Evolutionary conservation across 1,284 basidiomycete species (phyloP).

Genomic region (Pterula multifida): DNA sequence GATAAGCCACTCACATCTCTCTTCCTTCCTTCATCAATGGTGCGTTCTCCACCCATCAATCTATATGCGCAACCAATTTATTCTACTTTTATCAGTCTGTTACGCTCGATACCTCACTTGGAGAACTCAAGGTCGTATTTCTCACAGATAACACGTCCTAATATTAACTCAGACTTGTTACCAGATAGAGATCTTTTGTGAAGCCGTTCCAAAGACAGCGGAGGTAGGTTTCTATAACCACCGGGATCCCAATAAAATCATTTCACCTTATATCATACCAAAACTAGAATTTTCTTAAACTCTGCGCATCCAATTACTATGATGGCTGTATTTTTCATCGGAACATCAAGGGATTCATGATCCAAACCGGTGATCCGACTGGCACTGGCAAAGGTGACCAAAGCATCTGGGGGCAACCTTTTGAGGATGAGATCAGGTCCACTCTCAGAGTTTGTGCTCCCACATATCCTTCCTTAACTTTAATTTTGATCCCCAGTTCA

Average conservation of each 20-base stretch:
- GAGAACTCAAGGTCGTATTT: constrained; percentile 77
- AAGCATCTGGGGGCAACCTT: constrained; percentile 80
- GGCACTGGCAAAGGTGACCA: constrained; percentile 76
- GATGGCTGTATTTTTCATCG: constrained; percentile 84
- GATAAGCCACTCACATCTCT: constrained; percentile 12
- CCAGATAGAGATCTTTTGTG: constrained; percentile 95
- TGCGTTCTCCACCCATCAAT: background rate
- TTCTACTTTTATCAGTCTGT: constrained; percentile 56
- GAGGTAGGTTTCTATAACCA: constrained; percentile 41
- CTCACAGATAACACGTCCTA: background rate
- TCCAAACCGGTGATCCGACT: constrained; percentile 82
- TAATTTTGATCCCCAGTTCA: constrained; percentile 5
- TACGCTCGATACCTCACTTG: constrained; percentile 87
- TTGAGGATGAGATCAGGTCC: constrained; percentile 81
- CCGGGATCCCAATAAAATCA: too few relatives aligned
- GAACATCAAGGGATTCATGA: constrained; percentile 94
- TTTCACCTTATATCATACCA: constrained; percentile 7
- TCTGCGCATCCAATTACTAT: constrained; percentile 86
- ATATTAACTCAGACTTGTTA: background rate
- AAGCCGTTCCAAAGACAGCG: constrained; percentile 86
- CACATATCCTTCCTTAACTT: constrained; percentile 3
- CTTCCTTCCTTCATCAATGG: constrained; percentile 13
- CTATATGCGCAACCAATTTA: background rate
- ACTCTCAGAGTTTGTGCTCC: constrained; percentile 70
- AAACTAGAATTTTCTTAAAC: constrained; percentile 85